Base-by-base conservation (phyloP, 345 rosid species). In the Bruguiera parviflora region DNA sequence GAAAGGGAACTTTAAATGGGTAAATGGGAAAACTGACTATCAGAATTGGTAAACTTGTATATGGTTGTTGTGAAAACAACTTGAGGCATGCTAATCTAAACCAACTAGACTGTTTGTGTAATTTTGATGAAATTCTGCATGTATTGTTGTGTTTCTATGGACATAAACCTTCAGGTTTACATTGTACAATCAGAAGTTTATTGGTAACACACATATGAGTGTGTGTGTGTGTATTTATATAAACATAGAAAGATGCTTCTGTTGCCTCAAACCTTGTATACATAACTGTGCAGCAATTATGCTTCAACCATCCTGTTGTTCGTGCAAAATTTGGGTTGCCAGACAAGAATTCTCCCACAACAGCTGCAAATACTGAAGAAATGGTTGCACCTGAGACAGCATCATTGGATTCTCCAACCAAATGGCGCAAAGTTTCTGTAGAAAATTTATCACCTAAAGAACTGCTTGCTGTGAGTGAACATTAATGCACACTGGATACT, bases 241-340 rank as follows among this genome's bases (percentile, higher is more conserved):
- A 16, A 35, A 18, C 51, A 33, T 32, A 8, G 21, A 2, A 37
- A n/a, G 16, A 64, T 6, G 9, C 16, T 64, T 25, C 8, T 43
- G 37, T 20, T 53, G 9, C 18, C 61, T 57, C 19, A 18, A 37
- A 22, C 53, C 2, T 5, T 10, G 15, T 43, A 22, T 10, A 47
- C 47, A 39, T 31, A 61, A 75, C 55, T 69, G 59, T 85, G 87
- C 88, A 94, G 98, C 92, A 89, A 77, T 62, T 83, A 68, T 68
- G 78, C 73, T 79, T 94, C 80, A 84, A 79, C 55, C 79, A 85
- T 81, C 90, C 97, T 20, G 65, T 71, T 73, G 76, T 88, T 65
- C 83, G 86, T 65, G 71, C 77, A 63, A 91, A 77, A 77, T 79
- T 94, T 77, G 96, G 96, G 28, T 73, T 94, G 73, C 86, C 85